phyloP scores from a whole-genome alignment of 257 asterid species.

The Jacaranda mimosifolia region DNA sequence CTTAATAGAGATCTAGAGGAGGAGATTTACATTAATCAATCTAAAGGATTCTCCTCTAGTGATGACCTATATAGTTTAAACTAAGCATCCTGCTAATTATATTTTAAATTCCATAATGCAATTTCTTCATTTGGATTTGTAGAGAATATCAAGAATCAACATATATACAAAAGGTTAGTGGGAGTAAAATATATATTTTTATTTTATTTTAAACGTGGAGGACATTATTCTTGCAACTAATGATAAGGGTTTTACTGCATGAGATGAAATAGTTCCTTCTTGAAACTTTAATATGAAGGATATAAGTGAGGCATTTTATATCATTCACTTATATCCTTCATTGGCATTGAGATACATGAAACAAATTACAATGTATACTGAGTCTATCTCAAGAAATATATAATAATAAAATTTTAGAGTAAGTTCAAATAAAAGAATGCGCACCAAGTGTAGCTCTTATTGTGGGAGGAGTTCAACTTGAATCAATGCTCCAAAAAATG shows the following conservation, averaged over 20 bases:
- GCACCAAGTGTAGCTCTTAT: conserved; percentile 17
- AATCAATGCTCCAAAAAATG: conserved; percentile 13
- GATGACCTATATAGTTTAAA: neutral
- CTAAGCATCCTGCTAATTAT: neutral
- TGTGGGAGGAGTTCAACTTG: neutral
- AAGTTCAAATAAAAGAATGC: conserved; percentile 6
- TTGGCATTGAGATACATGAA: neutral
- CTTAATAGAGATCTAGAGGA: neutral
- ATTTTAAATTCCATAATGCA: neutral
- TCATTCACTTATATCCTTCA: too few relatives aligned
- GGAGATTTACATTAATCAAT: neutral
- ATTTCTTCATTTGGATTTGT: neutral
- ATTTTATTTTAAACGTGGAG: conserved; percentile 3
- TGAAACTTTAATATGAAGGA: neutral
- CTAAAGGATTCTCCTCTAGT: neutral
- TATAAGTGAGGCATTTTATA: conserved; percentile 17
- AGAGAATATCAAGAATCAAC: neutral
- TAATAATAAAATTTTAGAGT: conserved; percentile 6
- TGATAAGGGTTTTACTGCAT: conserved; percentile 3
- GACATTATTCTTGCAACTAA: conserved; percentile 9
- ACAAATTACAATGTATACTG: neutral
- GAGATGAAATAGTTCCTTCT: conserved; percentile 1
- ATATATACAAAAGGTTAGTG: neutral
- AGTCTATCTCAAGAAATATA: neutral
- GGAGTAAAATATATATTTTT: conserved; percentile 1